Percentiles rank a stretch among this genome's conserved stretches.
phyloP scores from a whole-genome alignment of 2,329 filamentous ascomycete genomes.

The Pseudogymnoascus sp. region DNA sequence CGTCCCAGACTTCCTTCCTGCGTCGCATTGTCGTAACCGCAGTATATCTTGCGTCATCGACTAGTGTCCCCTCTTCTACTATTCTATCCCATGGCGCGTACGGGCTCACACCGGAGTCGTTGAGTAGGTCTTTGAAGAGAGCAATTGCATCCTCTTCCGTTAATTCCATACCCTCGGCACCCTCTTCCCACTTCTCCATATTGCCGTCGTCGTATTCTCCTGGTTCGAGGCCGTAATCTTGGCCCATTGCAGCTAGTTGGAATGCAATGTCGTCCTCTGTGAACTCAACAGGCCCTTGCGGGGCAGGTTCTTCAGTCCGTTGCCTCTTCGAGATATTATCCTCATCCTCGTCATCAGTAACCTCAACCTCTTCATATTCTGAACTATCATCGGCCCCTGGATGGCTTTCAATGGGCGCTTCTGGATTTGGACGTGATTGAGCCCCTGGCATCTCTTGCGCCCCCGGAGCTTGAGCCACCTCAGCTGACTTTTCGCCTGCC shows the following conservation, averaged over 20 bases:
- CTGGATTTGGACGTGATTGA: slow-evolving; percentile 10
- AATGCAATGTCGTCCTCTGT: slow-evolving; percentile 91
- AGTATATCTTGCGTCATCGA: slow-evolving; percentile 82
- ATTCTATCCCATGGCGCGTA: slow-evolving; percentile 89
- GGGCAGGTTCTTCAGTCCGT: slow-evolving; percentile 34
- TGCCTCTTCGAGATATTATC: slow-evolving; percentile 42
- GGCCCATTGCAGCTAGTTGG: slow-evolving; percentile 82
- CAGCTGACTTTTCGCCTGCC: slow-evolving; percentile 19
- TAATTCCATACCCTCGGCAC: slow-evolving; percentile 59
- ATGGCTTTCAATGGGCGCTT: slow-evolving; percentile 26
- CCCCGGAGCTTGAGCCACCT: slow-evolving; percentile 25
- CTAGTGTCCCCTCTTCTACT: slow-evolving; percentile 69
- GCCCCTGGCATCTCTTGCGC: slow-evolving; percentile 19
- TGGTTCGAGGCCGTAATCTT: slow-evolving; percentile 70
- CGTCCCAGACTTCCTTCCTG: slow-evolving; percentile 72
- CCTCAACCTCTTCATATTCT: slow-evolving; percentile 53
- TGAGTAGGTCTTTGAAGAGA: slow-evolving; percentile 77
- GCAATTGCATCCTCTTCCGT: slow-evolving; percentile 67
- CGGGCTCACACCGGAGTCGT: slow-evolving; percentile 74
- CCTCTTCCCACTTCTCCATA: slow-evolving; percentile 57
- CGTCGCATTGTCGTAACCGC: slow-evolving; percentile 71
- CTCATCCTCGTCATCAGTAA: slow-evolving; percentile 40
- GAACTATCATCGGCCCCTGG: slow-evolving; percentile 48
- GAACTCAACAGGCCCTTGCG: slow-evolving; percentile 59
- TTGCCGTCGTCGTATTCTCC: slow-evolving; percentile 65